Base-by-base conservation (phyloP, 164 flowering plant genomes). In the Vitis rotundifolia region DNA sequence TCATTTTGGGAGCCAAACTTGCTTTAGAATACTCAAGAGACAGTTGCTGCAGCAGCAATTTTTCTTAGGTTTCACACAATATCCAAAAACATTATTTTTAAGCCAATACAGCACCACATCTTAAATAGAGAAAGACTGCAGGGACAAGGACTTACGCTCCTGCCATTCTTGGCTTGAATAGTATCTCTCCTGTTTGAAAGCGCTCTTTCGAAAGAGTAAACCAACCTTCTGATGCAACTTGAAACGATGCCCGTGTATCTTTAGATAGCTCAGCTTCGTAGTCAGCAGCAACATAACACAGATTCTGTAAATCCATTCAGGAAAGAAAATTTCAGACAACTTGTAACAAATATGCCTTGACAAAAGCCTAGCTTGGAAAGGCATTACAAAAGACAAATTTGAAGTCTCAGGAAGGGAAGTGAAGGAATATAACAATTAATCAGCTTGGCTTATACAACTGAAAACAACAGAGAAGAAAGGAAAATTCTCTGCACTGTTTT, bases 261-360 rank as follows among this genome's bases (percentile, higher is more conserved):
- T 90, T 93, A 54, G 70, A 66, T 51, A 90, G 76, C 79, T 95
- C 99, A 70, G 87, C 91, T 77, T 88, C 89, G 76, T 91, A 95
- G 81, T 95, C 92, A 77, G 73, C 65, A 79, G 99, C 98, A 77
- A 91, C 94, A 76, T 92, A 95, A 81, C 99, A 95, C 2, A 91
- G 84, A 19, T 88, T 89, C 97, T 95, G 91, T 49, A 76, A 67
- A 62, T 44, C 66, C 66, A 70, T 61, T 52, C 8, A 69, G 29
- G 58, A 59, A 70, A 57, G 52, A 50, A 54, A 67, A 68, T 50
- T 50, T 59, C 61, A 75, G 69, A 14, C 48, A 51, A 50, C 61
- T 47, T 56, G 19, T 31, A 49, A 15, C 8, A 68, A 26, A 22
- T 31, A 52, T n/a, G 29, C 51, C 12, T 37, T 37, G 44, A 37